These are phyloP conservation scores for Aspergillus ibericus DNA, from an alignment of 2,329 filamentous ascomycete genomes.

Conservation along the genomic window DNA sequence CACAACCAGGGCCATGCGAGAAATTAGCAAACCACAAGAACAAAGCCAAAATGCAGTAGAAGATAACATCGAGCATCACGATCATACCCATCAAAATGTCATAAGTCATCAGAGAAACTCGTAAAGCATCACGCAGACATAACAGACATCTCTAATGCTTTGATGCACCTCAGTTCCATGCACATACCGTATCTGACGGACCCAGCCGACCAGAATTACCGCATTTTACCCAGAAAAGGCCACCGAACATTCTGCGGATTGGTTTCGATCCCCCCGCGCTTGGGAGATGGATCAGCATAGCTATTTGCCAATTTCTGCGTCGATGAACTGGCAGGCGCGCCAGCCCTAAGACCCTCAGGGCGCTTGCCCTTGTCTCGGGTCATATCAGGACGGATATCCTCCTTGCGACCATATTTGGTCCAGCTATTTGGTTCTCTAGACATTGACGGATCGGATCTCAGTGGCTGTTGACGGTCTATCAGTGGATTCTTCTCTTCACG, in stretches of 20 bases:
- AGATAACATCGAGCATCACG: too few species aligned
- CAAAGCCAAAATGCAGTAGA: background rate
- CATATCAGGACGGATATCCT: background rate
- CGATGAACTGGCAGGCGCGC: too few species aligned
- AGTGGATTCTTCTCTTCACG: background rate
- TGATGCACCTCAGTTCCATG: too few species aligned
- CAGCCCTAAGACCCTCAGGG: background rate
- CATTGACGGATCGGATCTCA: too few species aligned
- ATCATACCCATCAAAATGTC: too few species aligned
- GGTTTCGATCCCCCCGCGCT: background rate
- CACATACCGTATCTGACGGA: background rate
- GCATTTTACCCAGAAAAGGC: background rate
- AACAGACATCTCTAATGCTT: too few species aligned
- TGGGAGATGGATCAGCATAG: background rate
- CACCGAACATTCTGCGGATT: background rate
- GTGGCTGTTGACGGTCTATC: background rate
- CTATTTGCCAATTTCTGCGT: too few species aligned
- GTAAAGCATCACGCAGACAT: too few species aligned
- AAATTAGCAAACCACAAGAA: background rate
- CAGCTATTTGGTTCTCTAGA: background rate
- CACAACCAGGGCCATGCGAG: too few species aligned
- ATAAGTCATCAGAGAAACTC: too few species aligned
- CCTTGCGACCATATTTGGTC: background rate
- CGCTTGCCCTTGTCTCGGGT: background rate
- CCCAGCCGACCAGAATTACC: background rate